These are phyloP conservation scores for Penicillium angulare DNA, from an alignment of 495 filamentous ascomycete species.

Conservation along the genomic window DNA sequence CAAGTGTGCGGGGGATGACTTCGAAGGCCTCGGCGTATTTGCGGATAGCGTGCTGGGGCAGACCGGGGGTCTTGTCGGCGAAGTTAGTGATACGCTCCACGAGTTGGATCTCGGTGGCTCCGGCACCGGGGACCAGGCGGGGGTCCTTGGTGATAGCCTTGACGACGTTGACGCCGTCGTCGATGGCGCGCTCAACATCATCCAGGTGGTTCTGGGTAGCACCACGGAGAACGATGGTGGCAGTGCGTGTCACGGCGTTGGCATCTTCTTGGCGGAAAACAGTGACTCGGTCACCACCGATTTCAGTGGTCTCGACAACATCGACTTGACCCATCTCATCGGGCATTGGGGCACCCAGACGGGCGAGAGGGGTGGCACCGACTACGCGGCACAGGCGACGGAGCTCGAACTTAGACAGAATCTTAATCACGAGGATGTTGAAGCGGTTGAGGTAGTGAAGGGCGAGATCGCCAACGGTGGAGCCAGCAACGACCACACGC, in stretches of 20 bases:
- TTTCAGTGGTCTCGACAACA: constrained; percentile 95
- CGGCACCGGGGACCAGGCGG: constrained; percentile 88
- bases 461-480: constrained; percentile 90
- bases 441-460: constrained; percentile 97
- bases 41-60: constrained; percentile 92
- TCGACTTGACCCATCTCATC: constrained; percentile 98
- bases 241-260: constrained; percentile 84
- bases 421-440: constrained; percentile 93
- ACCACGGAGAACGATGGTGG: constrained; percentile 91
- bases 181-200: constrained; percentile 94
- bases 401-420: constrained; percentile 97
- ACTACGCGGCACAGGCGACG: constrained; percentile 92
- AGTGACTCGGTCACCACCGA: constrained; percentile 97
- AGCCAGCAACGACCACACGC: constrained; percentile 86
- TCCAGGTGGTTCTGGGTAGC: constrained; percentile 98
- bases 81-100: constrained; percentile 85
- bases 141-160: constrained; percentile 96
- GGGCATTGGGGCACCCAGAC: constrained; percentile 97
- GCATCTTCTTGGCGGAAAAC: constrained; percentile 97
- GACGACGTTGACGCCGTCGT: constrained; percentile 97
- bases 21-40: constrained; percentile 99
- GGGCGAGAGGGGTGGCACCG: constrained; percentile 90
- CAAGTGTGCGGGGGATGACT: constrained; percentile 88
- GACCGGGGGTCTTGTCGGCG: constrained; percentile 85
- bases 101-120: constrained; percentile 93